These are phyloP conservation scores for Tubosaeta sp. DNA, from an alignment of 768 basidiomycete genomes.

Conservation along the genomic window DNA sequence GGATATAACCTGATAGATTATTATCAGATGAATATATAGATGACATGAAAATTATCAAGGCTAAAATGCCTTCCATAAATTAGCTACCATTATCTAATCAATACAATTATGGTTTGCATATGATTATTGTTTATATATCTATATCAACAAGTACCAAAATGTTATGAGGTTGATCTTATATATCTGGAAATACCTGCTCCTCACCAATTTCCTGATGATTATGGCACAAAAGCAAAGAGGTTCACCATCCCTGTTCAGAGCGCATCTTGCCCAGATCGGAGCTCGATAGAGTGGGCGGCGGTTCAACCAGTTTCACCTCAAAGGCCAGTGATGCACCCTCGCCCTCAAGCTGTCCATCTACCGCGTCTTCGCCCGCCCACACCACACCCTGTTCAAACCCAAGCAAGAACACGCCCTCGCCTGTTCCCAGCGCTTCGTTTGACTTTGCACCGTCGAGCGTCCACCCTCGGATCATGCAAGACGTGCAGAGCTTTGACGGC, in stretches of 20 bases:
- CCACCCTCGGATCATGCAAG: constrained; percentile 44
- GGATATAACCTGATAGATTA: no score
- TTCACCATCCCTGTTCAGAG: constrained; percentile 28
- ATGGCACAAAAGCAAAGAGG: constrained; percentile 41
- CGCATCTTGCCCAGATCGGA: constrained; percentile 38
- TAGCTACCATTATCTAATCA: no score
- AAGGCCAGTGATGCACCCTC: constrained; percentile 3
- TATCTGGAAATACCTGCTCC: no score
- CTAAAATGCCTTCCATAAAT: no score
- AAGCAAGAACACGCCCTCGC: background rate
- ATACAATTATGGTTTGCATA: no score
- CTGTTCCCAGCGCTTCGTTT: background rate
- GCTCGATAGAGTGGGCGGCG: constrained; percentile 49
- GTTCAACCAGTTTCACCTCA: constrained; percentile 46
- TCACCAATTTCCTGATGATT: constrained; percentile 27
- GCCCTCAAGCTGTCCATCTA: constrained; percentile 4
- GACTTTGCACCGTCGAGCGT: constrained; percentile 12
- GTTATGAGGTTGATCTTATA: no score
- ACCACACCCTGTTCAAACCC: constrained; percentile 13
- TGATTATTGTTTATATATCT: no score
- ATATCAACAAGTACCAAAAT: no score
- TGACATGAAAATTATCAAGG: no score
- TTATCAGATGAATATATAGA: no score
- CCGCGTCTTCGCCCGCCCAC: constrained; percentile 9
- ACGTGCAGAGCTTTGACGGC: constrained; percentile 44